Conservation (phyloP, 306 rosid species). For the Clitoria ternatea region DNA sequence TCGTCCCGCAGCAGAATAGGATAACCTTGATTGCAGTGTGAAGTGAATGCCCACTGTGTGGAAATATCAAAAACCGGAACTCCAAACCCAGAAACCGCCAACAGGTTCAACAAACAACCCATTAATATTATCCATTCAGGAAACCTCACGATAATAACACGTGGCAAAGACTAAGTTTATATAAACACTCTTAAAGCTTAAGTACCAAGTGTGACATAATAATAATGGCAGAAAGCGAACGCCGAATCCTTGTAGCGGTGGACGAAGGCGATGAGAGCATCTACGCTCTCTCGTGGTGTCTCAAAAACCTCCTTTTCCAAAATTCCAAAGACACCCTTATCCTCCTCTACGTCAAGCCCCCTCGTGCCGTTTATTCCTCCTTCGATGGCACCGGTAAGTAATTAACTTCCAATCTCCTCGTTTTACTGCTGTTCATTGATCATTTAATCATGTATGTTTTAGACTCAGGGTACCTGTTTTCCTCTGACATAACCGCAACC, state of each 20-base stretch:
- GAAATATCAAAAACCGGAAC: constrained; percentile 18
- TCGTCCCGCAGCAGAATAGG: no score
- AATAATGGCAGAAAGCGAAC: constrained; percentile 32
- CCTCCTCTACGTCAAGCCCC: constrained; percentile 67
- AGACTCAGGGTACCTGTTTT: constrained; percentile 69
- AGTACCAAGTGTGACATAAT: neutral
- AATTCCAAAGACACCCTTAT: constrained; percentile 62
- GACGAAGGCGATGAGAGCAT: constrained; percentile 90
- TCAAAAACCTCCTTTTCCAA: constrained; percentile 44
- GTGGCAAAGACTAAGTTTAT: neutral
- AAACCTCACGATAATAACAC: neutral
- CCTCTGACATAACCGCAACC: constrained; percentile 50
- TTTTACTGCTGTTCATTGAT: neutral
- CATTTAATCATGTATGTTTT: neutral
- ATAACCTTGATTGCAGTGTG: no score
- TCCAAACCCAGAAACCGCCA: constrained; percentile 43
- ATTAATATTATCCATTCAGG: neutral
- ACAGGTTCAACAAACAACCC: constrained; percentile 24
- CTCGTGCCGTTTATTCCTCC: constrained; percentile 41
- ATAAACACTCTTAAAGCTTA: neutral
- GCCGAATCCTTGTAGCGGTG: constrained; percentile 77
- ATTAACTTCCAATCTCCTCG: no score
- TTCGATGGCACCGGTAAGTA: constrained; percentile 81
- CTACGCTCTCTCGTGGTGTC: constrained; percentile 79
- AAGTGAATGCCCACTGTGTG: constrained; percentile 25